Evolutionary conservation across 2,329 filamentous ascomycete genomes (phyloP).

Genomic region (Zasmidium cellare): DNA sequence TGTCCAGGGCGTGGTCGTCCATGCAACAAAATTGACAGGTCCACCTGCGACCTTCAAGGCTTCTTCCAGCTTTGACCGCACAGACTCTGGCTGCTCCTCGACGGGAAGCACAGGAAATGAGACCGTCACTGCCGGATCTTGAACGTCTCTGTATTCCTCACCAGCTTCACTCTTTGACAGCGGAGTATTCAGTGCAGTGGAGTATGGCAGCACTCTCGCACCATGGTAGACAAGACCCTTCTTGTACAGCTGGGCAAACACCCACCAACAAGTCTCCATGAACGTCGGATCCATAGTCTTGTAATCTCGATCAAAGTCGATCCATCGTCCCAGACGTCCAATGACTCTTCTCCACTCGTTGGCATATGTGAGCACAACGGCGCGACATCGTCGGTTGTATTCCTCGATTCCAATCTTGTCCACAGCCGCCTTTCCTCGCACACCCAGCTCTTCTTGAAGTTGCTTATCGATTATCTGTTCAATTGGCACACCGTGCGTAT

Average conservation of each 20-base stretch:
- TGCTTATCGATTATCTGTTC: slow-evolving; percentile 99
- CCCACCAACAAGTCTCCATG: slow-evolving; percentile 98
- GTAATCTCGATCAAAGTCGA: slow-evolving; percentile 97
- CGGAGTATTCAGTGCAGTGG: slow-evolving; percentile 83
- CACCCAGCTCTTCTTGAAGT: slow-evolving; percentile 60
- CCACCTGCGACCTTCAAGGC: slow-evolving; percentile 30
- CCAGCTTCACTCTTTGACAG: slow-evolving; percentile 92
- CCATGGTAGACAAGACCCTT: slow-evolving; percentile 89
- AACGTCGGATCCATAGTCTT: slow-evolving; percentile 96
- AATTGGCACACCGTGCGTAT: slow-evolving; percentile 90
- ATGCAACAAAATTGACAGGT: slow-evolving; percentile 75
- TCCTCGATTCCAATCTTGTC: slow-evolving; percentile 80
- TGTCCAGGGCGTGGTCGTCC: slow-evolving; percentile 90
- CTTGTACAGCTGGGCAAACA: slow-evolving; percentile 89
- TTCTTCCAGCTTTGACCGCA: slow-evolving; percentile 30
- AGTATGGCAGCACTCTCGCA: slow-evolving; percentile 92
- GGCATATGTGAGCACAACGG: slow-evolving; percentile 91
- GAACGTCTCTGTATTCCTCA: slow-evolving; percentile 92
- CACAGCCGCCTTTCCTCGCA: slow-evolving; percentile 84
- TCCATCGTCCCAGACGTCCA: slow-evolving; percentile 88
- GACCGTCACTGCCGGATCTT: slow-evolving; percentile 86
- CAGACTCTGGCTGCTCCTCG: slow-evolving; percentile 32
- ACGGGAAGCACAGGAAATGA: slow-evolving; percentile 71
- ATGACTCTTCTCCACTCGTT: slow-evolving; percentile 85
- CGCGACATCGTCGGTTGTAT: slow-evolving; percentile 88